Conservation (phyloP, 305 asterid genomes). For the Rubia balearica region DNA sequence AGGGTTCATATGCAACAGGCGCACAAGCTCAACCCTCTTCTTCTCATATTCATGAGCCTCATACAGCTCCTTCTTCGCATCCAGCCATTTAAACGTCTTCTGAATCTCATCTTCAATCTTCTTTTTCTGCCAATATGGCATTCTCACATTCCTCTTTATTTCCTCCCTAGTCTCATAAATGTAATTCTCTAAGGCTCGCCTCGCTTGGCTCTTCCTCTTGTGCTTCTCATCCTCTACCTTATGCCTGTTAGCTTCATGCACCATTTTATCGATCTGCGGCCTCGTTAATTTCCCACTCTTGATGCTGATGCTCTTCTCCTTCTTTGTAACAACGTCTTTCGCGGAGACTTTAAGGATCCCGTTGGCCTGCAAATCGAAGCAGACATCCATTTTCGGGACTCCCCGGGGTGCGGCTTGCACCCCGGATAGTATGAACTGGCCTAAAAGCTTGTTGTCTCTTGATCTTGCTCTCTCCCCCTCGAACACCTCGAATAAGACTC, state of each 20-base stretch:
- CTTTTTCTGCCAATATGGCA: background rate
- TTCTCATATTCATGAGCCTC: background rate
- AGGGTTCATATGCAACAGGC: background rate
- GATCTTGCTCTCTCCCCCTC: conserved; percentile 3
- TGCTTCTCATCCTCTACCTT: conserved; percentile 1
- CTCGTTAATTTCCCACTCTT: background rate
- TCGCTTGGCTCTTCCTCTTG: background rate
- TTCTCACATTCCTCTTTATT: background rate
- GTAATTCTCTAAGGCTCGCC: background rate
- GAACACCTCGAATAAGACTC: background rate
- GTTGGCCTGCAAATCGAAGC: conserved; percentile 2
- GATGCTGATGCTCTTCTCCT: background rate
- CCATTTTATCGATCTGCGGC: background rate
- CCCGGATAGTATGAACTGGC: background rate
- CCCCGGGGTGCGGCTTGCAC: background rate
- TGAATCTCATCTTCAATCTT: background rate
- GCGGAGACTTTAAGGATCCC: background rate
- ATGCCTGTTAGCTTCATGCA: background rate
- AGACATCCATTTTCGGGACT: conserved; percentile 4
- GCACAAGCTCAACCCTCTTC: background rate
- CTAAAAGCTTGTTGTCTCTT: background rate
- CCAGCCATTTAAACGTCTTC: background rate
- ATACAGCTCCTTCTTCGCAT: background rate
- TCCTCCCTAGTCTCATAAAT: background rate
- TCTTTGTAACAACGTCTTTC: background rate